Base-by-base conservation (phyloP, 2,329 filamentous ascomycete species). In the Cyclaneusma minus region DNA sequence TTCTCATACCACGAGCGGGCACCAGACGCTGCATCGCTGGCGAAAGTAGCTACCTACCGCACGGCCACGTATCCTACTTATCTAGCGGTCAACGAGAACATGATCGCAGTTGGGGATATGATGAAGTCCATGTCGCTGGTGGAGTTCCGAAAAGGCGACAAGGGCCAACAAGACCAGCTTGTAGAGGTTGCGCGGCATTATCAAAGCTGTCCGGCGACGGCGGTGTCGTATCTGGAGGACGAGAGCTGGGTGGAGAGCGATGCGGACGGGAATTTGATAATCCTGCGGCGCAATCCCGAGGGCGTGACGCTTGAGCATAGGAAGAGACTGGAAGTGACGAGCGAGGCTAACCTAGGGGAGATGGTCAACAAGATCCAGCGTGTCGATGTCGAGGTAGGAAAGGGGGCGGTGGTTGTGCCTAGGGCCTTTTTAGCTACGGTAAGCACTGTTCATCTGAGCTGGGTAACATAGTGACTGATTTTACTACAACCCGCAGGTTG, bases 91-190 rank as follows among this genome's bases (percentile, higher is more conserved):
- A 68, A 70, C 2, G 78, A 67, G 1, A 73, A 76, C 38, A 61
- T 68, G 13, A 85, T 98, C 35, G 82, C 80, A 0, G 73, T 95
- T 7, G 80, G 77, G 1, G 89, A 98, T 44, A 56, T 98, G 23
- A 94, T 93, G 80, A 94, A 95, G 54, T 92, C 82, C 2, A 60
- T 92, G 13, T 74, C 78, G 2, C 56, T 95, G 5, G 59, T 94
- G 6, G 63, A 89, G 44, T 89, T 77, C 44, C 57, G 62, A 0
- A 62, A 63, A 3, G 64, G 69, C 3, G 49, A 60, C 13, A 53
- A 66, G 3, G 68, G 64, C 1, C 50, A 65, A n/a, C 53, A 62
- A 7, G 67, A 75, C 28, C 66, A 60, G 27, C 60, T 95, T 6
- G 59, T 61, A 1, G 83, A 93, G 55, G 60, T 79, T 3, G 79